Evolutionary conservation across 345 rosid species (phyloP).

Genomic region (Abelmoschus esculentus): DNA sequence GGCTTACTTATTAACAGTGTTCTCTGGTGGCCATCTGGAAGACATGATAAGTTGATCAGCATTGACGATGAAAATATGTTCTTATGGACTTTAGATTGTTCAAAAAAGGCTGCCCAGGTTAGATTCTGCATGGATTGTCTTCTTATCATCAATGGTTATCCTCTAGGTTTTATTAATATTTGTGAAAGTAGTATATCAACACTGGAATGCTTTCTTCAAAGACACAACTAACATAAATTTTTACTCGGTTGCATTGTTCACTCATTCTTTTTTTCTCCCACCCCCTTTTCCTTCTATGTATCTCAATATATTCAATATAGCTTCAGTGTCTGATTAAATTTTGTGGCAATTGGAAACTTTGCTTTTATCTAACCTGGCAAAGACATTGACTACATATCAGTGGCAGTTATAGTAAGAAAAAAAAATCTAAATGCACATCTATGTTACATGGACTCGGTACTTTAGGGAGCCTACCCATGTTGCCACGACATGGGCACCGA

Average conservation of each 20-base stretch:
- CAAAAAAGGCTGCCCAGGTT: conserved; percentile 74
- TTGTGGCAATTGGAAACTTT: neutral
- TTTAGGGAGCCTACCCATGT: neutral
- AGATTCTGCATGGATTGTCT: neutral
- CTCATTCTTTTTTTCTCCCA: neutral
- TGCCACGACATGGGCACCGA: neutral
- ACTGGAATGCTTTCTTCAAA: neutral
- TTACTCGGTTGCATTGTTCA: neutral
- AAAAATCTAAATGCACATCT: neutral
- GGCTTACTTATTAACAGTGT: conserved; percentile 3
- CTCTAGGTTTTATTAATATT: neutral
- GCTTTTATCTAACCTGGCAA: neutral
- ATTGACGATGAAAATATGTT: conserved; percentile 69
- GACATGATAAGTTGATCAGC: conserved; percentile 74
- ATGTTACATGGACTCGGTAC: neutral
- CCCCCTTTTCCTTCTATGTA: neutral
- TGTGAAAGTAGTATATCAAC: neutral
- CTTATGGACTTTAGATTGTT: conserved; percentile 73
- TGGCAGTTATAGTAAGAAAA: neutral
- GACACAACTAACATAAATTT: neutral
- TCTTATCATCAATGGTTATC: neutral
- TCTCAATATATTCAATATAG: neutral
- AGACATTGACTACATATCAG: neutral
- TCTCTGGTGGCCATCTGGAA: conserved; percentile 16
- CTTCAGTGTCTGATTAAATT: neutral